phyloP scores from a whole-genome alignment of 2,329 filamentous ascomycete genomes.

The Alternaria arbusti region DNA sequence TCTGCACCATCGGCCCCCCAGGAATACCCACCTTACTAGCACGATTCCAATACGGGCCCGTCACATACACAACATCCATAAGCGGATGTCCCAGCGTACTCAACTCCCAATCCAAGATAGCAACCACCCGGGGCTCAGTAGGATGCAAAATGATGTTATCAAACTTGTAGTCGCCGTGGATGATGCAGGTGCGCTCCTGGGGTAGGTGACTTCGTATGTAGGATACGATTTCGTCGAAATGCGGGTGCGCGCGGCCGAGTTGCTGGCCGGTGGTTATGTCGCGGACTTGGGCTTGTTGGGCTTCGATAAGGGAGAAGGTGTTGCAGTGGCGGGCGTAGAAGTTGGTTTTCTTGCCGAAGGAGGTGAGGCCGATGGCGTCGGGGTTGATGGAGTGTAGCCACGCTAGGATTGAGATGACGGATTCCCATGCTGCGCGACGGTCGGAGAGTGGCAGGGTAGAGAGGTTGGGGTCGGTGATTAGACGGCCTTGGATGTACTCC shows the following conservation, averaged over 20 bases:
- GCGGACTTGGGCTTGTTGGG: constrained; percentile 73
- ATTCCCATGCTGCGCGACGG: constrained; percentile 54
- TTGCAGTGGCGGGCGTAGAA: constrained; percentile 87
- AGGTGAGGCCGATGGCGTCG: constrained; percentile 68
- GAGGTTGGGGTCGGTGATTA: constrained; percentile 85
- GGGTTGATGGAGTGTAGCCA: constrained; percentile 80
- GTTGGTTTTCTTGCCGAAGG: constrained; percentile 73
- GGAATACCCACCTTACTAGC: constrained; percentile 37
- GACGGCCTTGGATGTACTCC: constrained; percentile 90
- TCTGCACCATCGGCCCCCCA: constrained; percentile 40
- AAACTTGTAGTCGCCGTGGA: constrained; percentile 95
- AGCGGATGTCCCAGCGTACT: constrained; percentile 92
- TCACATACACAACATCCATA: constrained; percentile 85
- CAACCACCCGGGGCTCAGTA: constrained; percentile 84
- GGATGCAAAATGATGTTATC: constrained; percentile 73
- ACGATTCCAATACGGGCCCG: constrained; percentile 55
- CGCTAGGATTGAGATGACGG: constrained; percentile 77
- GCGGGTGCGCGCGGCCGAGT: constrained; percentile 74
- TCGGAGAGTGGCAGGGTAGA: constrained; percentile 70
- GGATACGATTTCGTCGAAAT: constrained; percentile 76
- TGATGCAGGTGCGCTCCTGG: constrained; percentile 75
- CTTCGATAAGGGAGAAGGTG: constrained; percentile 80
- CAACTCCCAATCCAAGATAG: constrained; percentile 97
- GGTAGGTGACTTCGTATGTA: constrained; percentile 75
- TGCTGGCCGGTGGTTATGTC: constrained; percentile 73